Evolutionary conservation across 306 rosid species (phyloP), one percentile per base, ranked within the genome.

Genomic region (Parietaria judaica): DNA sequence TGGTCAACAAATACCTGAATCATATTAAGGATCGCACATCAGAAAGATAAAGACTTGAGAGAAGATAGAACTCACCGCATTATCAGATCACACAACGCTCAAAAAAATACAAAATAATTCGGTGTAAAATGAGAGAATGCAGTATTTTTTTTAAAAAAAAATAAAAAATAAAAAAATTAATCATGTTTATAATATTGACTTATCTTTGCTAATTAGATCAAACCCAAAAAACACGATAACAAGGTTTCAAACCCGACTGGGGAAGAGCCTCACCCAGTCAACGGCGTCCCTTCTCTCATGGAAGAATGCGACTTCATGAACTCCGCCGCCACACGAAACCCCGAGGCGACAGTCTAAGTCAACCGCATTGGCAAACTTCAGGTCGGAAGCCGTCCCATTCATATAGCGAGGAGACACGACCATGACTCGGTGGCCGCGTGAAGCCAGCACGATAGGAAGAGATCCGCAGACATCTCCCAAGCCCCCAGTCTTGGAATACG

Each of bases 401-500:
- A 64, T 64, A 72, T 89, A 89, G 67, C 84, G 82, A 1, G 97
- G 97, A 15, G 92, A 84, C 66, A 89, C 69, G 67, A 89, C 97
- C 97, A 89, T 89, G 31, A 86, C 97, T 51, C 92, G 89, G 66
- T 89, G 97, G 16, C 95, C 97, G 0, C 92, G 87, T 48, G 69
- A 73, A 9, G 89, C 97, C 12, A 89, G 75, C 36, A 89, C 89
- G 59, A 82, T 69, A 12, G 97, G 95, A 80, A 89, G 74, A 65
- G 97, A 86, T 53, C 97, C 97, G 77, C 95, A 89, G 60, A 89
- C 97, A 89, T 89, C 97, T 43, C 82, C 97, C 58, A 89, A 79
- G 13, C 97, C 97, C 54, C 95, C 97, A 0, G 97, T 86, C 79
- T 89, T 89, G 2, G 95, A 89, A 80, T 84, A 89, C 7, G 97